Evolutionary conservation across 2,329 filamentous ascomycete genomes (phyloP).

Genomic region (Tolypocladium endophyticum): DNA sequence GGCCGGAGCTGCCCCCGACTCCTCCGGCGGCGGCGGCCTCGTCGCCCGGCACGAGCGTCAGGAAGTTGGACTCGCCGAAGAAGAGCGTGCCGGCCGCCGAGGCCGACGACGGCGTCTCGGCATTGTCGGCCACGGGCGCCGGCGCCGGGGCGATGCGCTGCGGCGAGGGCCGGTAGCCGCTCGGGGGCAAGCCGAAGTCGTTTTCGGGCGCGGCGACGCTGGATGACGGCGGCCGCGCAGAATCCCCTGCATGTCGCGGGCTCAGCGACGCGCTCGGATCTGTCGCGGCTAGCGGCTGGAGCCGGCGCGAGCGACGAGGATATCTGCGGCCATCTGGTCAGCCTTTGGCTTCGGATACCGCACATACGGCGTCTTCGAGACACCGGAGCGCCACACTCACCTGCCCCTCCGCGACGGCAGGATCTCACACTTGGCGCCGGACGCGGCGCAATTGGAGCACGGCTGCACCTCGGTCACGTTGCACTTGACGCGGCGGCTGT

Average conservation of each 20-base stretch:
- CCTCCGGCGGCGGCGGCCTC: slow-evolving; percentile 2
- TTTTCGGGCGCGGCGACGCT: slow-evolving; percentile 3
- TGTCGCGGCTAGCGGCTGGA: slow-evolving; percentile 7
- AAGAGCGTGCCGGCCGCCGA: slow-evolving; percentile 18
- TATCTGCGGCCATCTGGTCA: slow-evolving; percentile 8
- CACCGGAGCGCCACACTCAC: slow-evolving; percentile 8
- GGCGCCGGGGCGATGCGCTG: slow-evolving; percentile 3
- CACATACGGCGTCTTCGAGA: neutral
- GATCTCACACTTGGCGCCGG: slow-evolving; percentile 18
- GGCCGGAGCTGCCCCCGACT: slow-evolving; percentile 1
- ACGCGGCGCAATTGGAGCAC: slow-evolving; percentile 19
- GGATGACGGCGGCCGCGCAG: neutral
- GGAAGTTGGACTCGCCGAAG: slow-evolving; percentile 28
- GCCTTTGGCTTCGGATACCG: neutral
- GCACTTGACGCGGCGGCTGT: slow-evolving; percentile 22
- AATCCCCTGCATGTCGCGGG: slow-evolving; percentile 1
- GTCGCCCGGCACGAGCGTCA: slow-evolving; percentile 21
- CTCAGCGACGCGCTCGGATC: slow-evolving; percentile 3
- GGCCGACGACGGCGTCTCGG: slow-evolving; percentile 5
- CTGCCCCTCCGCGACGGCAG: slow-evolving; percentile 22
- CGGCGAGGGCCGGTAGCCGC: neutral
- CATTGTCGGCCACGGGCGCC: neutral
- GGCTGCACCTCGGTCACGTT: slow-evolving; percentile 22
- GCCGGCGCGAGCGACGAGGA: slow-evolving; percentile 10
- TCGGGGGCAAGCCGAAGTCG: neutral